A percentile compares a stretch with the other conserved stretches of the same genome.
These are phyloP conservation scores for Cynara cardunculus DNA, from an alignment of 129 eudicot genomes.

Conservation along the genomic window DNA sequence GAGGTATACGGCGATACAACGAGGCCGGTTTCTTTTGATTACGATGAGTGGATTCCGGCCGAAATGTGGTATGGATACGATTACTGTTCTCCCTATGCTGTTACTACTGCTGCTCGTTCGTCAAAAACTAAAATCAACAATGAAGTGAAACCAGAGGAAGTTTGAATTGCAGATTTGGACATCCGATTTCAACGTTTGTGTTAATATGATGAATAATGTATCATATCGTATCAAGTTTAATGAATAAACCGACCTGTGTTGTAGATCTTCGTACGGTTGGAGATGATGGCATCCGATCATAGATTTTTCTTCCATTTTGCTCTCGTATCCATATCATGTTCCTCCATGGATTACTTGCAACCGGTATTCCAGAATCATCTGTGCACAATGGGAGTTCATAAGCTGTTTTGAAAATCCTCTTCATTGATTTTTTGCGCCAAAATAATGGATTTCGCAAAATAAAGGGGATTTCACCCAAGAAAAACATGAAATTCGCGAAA, in stretches of 20 bases:
- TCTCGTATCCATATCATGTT: neutral
- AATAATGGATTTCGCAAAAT: neutral
- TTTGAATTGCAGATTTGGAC: neutral
- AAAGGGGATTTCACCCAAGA: too few relatives aligned
- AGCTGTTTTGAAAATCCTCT: neutral
- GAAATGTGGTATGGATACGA: constrained; percentile 58
- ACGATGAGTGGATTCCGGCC: constrained; percentile 43
- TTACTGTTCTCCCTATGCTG: constrained; percentile 35
- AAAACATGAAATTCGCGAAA: neutral
- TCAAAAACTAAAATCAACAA: neutral
- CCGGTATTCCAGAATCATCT: neutral
- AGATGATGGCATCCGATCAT: neutral
- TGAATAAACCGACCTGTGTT: neutral
- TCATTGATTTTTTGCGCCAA: neutral
- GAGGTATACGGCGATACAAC: constrained; percentile 45
- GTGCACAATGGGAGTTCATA: neutral
- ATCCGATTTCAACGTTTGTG: neutral
- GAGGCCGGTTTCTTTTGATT: constrained; percentile 46
- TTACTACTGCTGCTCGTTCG: constrained; percentile 6
- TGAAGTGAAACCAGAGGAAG: constrained; percentile 19
- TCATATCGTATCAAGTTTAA: neutral
- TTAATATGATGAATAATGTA: constrained; percentile 15
- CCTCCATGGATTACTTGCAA: neutral
- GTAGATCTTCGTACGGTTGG: neutral
- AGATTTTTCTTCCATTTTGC: neutral